Base-by-base conservation (phyloP, 805 yeast genomes). In the Zygoascus bituminiphila region DNA sequence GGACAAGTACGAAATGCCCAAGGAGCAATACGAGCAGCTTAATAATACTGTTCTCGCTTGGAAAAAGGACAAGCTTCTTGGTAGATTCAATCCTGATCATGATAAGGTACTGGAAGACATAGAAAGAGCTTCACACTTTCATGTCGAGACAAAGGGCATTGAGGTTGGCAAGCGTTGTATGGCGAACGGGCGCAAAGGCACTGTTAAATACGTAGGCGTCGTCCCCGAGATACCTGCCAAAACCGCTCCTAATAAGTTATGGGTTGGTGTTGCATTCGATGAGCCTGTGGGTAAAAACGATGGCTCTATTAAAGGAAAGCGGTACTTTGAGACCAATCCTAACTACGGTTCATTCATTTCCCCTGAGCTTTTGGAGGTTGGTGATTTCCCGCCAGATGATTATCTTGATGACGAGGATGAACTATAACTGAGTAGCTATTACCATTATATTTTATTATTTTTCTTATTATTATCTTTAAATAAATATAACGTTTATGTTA, bases 261-360 rank as follows among this genome's bases (percentile, higher is more conserved):
- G 97, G 96, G 75, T 85, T 25, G 98, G 97, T 0, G 76, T 91
- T 2, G 85, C 82, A 56, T 80, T 88, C 47, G 93, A 85, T 56
- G 88, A 84, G 55, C 91, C 97, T 0, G 75, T 76, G 6, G 98
- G 98, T 4, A 87, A 84, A 62, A 87, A 89, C 59, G 78, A 87
- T 59, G 98, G 98, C 0, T 66, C 78, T 19, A 68, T 88, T 36
- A 77, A 79, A 31, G 88, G 86, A 0, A 61, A 56, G 0, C 58
- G 71, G 31, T 75, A 84, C 54, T 89, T 91, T 60, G 59, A 67
- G 4, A 78, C 88, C 26, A 58, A 59, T 5, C 58, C 58, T 0
- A 74, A 74, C 19, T 81, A 85, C 58, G 97, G 97, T 4, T 79
- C 88, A 5, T 87, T 91, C 62, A 78, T 88, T 12, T 77, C 77